These are phyloP conservation scores for Friedmanniomyces simplex DNA, from an alignment of 495 filamentous ascomycete species.

Conservation along the genomic window DNA sequence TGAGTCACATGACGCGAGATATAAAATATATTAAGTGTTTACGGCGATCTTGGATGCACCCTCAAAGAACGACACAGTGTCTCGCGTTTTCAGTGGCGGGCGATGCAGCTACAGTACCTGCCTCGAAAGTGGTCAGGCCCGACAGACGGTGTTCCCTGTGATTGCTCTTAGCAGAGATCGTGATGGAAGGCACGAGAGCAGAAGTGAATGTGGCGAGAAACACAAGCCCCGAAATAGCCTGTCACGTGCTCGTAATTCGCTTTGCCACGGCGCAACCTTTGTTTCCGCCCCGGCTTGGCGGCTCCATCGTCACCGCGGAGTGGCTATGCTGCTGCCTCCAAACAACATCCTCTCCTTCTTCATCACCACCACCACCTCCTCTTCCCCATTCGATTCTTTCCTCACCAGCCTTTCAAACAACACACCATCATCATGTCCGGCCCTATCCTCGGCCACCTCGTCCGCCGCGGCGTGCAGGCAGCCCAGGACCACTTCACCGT, in stretches of 20 bases:
- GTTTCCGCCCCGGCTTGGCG: neutral
- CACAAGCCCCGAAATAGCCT: no score
- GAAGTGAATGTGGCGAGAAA: no score
- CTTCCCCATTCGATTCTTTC: neutral
- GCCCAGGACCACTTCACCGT: constrained; percentile 14
- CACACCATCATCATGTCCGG: constrained; percentile 7
- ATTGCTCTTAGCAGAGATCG: no score
- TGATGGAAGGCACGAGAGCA: no score
- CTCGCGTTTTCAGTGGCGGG: no score
- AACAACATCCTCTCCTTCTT: neutral
- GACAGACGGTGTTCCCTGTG: no score
- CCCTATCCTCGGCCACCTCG: constrained; percentile 11
- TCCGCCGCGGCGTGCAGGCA: constrained; percentile 15
- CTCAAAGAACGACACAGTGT: no score
- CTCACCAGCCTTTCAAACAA: neutral
- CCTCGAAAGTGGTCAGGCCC: no score
- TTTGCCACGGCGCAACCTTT: neutral
- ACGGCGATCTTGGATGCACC: no score
- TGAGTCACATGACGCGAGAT: neutral
- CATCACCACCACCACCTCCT: neutral
- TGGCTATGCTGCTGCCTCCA: neutral
- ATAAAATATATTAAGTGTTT: neutral
- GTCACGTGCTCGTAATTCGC: no score
- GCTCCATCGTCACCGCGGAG: neutral
- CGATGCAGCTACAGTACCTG: no score